A percentile compares a stretch with the other conserved stretches of the same genome.
Conservation (phyloP, 768 basidiomycete species). For the Galerina marginata region DNA sequence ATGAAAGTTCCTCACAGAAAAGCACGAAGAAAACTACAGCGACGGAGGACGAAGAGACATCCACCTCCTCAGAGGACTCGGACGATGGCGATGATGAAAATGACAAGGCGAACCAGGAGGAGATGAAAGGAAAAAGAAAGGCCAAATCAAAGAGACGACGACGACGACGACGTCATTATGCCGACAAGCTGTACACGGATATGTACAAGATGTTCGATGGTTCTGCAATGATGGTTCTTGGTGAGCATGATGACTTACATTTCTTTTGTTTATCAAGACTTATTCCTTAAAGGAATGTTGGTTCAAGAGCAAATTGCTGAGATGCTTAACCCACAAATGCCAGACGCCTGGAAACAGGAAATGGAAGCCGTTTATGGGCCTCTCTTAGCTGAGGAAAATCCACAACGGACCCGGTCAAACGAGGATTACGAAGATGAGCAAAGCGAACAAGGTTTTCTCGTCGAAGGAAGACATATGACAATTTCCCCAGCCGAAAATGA, state of each 20-base stretch:
- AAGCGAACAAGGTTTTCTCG: not conserved
- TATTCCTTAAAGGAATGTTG: conserved; percentile 57
- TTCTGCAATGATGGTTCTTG: conserved; percentile 73
- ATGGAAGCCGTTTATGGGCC: conserved; percentile 22
- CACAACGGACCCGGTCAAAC: conserved; percentile 16
- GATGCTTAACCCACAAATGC: conserved; percentile 43
- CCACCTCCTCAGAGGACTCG: conserved; percentile 22
- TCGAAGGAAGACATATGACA: not conserved
- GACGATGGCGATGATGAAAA: conserved; percentile 6
- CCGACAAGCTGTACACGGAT: conserved; percentile 45
- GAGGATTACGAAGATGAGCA: conserved; percentile 19
- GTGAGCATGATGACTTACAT: conserved; percentile 39
- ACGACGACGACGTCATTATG: conserved; percentile 7
- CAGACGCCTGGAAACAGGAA: conserved; percentile 53
- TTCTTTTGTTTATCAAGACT: not conserved
- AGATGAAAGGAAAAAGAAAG: conserved; percentile 20
- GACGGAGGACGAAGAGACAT: not conserved
- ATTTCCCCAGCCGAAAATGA: too few species aligned
- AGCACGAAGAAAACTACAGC: not conserved
- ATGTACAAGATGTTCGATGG: conserved; percentile 83
- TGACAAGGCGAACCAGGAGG: conserved; percentile 1
- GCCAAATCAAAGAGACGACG: conserved; percentile 10
- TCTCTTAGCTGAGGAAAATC: conserved; percentile 9
- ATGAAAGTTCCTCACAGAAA: not conserved
- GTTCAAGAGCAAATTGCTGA: conserved; percentile 67